Evolutionary conservation across 2,329 filamentous ascomycete species (phyloP).

Genomic region (Hypoxylon sp.): DNA sequence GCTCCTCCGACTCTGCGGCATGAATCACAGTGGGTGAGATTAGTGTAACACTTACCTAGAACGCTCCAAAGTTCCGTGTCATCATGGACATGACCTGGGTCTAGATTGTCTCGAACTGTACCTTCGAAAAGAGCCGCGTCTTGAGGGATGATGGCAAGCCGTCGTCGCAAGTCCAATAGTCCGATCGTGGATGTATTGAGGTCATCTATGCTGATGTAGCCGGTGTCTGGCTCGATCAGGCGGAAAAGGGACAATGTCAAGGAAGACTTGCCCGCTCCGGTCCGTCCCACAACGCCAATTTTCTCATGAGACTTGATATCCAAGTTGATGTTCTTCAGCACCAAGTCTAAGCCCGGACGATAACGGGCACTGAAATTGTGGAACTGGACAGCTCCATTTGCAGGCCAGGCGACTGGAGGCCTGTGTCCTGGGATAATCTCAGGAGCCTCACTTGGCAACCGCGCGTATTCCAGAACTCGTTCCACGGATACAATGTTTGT

Average conservation of each 20-base stretch:
- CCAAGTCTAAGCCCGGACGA: conserved; percentile 88
- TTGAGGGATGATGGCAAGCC: conserved; percentile 96
- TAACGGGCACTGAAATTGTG: conserved; percentile 96
- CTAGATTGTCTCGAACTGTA: conserved; percentile 92
- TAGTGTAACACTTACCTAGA: conserved; percentile 74
- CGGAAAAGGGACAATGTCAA: conserved; percentile 94
- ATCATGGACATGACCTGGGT: conserved; percentile 94
- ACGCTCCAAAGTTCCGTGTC: conserved; percentile 98
- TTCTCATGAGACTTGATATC: conserved; percentile 97
- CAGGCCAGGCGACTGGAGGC: conserved; percentile 91
- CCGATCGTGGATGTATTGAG: conserved; percentile 93
- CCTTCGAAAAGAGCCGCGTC: conserved; percentile 97
- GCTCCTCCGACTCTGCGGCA: conserved; percentile 46
- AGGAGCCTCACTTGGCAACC: conserved; percentile 90
- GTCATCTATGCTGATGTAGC: conserved; percentile 89
- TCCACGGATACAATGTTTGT: conserved; percentile 99
- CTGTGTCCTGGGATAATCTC: conserved; percentile 92
- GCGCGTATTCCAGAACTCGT: conserved; percentile 95
- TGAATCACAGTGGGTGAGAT: conserved; percentile 42
- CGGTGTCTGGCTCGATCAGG: conserved; percentile 89
- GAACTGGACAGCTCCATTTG: conserved; percentile 89
- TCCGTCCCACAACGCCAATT: conserved; percentile 96
- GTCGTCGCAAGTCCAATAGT: conserved; percentile 86
- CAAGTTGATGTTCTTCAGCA: conserved; percentile 92
- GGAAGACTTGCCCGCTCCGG: conserved; percentile 95